Evolutionary conservation across 495 filamentous ascomycete species (phyloP).

Genomic region (Durotheca rogersii): DNA sequence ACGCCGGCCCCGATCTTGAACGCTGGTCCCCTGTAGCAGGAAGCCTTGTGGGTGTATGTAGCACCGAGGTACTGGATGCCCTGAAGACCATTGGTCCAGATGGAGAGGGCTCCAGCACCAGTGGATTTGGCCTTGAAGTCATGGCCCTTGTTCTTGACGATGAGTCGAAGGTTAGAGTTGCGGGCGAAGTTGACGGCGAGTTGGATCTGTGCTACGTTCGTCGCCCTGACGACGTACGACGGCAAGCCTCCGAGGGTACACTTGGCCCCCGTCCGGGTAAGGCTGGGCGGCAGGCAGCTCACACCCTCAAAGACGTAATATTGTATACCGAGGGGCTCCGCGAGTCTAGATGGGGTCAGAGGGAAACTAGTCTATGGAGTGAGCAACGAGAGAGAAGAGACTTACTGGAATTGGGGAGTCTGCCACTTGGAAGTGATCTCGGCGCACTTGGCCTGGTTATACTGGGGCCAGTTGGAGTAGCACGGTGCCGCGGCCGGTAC

Average conservation of each 20-base stretch:
- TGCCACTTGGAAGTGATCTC: slow-evolving; percentile 34
- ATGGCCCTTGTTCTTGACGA: slow-evolving; percentile 68
- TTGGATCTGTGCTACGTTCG: slow-evolving; percentile 50
- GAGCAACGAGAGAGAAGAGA: neutral
- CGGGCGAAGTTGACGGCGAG: slow-evolving; percentile 58
- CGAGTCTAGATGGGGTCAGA: slow-evolving; percentile 11
- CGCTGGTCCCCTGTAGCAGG: slow-evolving; percentile 49
- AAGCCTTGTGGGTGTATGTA: slow-evolving; percentile 14
- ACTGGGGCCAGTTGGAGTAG: slow-evolving; percentile 49
- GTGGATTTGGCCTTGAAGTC: slow-evolving; percentile 59
- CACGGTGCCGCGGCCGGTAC: slow-evolving; percentile 55
- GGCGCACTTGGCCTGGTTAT: slow-evolving; percentile 45
- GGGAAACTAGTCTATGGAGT: neutral
- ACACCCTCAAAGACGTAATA: slow-evolving; percentile 24
- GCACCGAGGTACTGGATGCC: slow-evolving; percentile 28
- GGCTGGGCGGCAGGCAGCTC: slow-evolving; percentile 22
- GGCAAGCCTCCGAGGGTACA: slow-evolving; percentile 56
- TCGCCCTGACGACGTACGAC: slow-evolving; percentile 47
- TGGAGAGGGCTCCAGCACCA: slow-evolving; percentile 50
- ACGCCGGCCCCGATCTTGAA: slow-evolving; percentile 61
- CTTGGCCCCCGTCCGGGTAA: slow-evolving; percentile 24
- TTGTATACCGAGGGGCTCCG: slow-evolving; percentile 21
- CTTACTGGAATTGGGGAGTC: slow-evolving; percentile 21
- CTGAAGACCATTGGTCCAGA: slow-evolving; percentile 59
- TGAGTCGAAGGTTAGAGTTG: slow-evolving; percentile 53